Evolutionary conservation across 768 basidiomycete genomes (phyloP), one percentile per base, ranked within the genome.

Genomic region (Goffeauzyma gilvescens): DNA sequence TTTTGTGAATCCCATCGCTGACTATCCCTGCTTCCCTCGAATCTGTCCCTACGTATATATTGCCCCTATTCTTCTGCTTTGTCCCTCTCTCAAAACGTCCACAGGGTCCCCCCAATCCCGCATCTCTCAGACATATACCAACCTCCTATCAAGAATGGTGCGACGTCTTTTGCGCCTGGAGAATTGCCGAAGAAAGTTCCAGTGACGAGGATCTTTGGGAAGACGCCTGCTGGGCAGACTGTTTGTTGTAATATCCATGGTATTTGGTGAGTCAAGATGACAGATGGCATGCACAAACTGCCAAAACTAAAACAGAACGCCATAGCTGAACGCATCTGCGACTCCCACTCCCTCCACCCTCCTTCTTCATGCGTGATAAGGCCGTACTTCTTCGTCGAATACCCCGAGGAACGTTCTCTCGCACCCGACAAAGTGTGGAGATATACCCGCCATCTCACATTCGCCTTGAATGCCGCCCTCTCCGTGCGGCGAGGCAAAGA

Each of bases 311-410:
- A n/a, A n/a, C n/a, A n/a, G n/a, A 90, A 80, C 64, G n/a, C n/a
- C n/a, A n/a, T n/a, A n/a, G n/a, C n/a, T n/a, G n/a, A n/a, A n/a
- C n/a, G n/a, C n/a, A n/a, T n/a, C n/a, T n/a, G n/a, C n/a, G n/a
- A n/a, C n/a, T n/a, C n/a, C n/a, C n/a, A n/a, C n/a, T n/a, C n/a
- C n/a, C n/a, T n/a, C n/a, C n/a, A n/a, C n/a, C n/a, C n/a, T n/a
- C n/a, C n/a, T n/a, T n/a, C n/a, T n/a, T n/a, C n/a, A n/a, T n/a
- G n/a, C n/a, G n/a, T n/a, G n/a, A n/a, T n/a, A n/a, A n/a, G n/a
- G n/a, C 89, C 90, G 0, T 98, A 98, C 64, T 77, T 89, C 62
- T 90, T 74, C 60, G 71, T 90, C 34, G 79, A 85, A 52, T 98
- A 90, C 66, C 47, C 47, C 1, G 17, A 4, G 13, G 47, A 26